Percentiles rank a stretch among this genome's conserved stretches.
Evolutionary conservation across 73 alveolate genomes (phyloP).

Genomic region (Vitrella brassicaformis): DNA sequence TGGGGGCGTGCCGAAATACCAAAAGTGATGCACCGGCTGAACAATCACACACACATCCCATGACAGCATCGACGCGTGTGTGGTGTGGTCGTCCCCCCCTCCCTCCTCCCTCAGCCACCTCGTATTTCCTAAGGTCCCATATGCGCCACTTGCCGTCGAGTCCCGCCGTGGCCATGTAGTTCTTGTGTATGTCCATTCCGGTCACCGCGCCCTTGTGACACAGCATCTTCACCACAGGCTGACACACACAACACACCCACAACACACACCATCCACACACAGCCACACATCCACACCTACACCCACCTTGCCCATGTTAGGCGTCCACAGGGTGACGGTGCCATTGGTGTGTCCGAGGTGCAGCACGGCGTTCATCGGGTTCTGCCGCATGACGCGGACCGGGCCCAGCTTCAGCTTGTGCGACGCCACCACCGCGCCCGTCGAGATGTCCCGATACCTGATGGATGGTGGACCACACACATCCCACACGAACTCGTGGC

Average conservation of each 20-base stretch:
- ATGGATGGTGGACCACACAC: neutral
- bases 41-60: no score
- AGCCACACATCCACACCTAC: no score
- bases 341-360: slow-evolving; percentile 80
- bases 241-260: no score
- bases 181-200: slow-evolving; percentile 62
- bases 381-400: slow-evolving; percentile 56
- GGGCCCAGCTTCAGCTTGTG: slow-evolving; percentile 57
- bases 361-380: slow-evolving; percentile 71
- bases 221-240: slow-evolving; percentile 70
- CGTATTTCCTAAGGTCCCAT: slow-evolving; percentile 80
- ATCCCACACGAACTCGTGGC: neutral
- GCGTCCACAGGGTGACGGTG: slow-evolving; percentile 82
- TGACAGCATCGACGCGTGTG: no score
- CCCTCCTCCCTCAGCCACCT: neutral
- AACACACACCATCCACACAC: no score
- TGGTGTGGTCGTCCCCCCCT: no score
- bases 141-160: slow-evolving; percentile 80
- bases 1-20: no score
- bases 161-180: slow-evolving; percentile 78
- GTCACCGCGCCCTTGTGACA: slow-evolving; percentile 80
- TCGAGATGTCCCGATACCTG: slow-evolving; percentile 74
- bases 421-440: slow-evolving; percentile 77
- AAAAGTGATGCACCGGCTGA: no score
- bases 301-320: slow-evolving; percentile 63